phyloP scores from a whole-genome alignment of 306 rosid genomes.

The Citrullus mucosospermus region DNA sequence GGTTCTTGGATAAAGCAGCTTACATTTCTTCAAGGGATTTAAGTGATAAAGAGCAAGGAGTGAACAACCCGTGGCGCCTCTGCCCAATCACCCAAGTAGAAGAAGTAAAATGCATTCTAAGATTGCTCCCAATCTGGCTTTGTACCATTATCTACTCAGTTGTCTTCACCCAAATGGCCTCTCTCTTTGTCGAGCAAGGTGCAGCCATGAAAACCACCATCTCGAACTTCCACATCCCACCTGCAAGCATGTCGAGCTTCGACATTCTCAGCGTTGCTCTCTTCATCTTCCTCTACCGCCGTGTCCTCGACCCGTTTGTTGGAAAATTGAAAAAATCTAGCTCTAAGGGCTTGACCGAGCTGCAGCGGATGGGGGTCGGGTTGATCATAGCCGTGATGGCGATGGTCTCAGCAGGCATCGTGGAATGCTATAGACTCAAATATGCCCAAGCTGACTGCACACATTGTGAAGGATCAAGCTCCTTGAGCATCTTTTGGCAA shows the following conservation, averaged over 20 bases:
- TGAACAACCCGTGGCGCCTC: slow-evolving; percentile 51
- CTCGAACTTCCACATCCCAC: slow-evolving; percentile 59
- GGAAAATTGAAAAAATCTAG: slow-evolving; percentile 49
- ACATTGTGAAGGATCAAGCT: slow-evolving; percentile 52
- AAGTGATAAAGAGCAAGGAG: slow-evolving; percentile 24
- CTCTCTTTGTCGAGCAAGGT: slow-evolving; percentile 94
- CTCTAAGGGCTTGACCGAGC: slow-evolving; percentile 64
- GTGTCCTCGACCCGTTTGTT: slow-evolving; percentile 67
- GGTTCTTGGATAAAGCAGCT: slow-evolving; percentile 95
- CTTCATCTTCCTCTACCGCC: slow-evolving; percentile 75
- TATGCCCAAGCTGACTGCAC: slow-evolving; percentile 51
- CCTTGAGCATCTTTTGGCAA: slow-evolving; percentile 91
- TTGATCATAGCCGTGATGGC: slow-evolving; percentile 82
- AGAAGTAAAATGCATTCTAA: slow-evolving; percentile 83
- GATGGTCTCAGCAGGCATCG: slow-evolving; percentile 83
- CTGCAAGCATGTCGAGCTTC: slow-evolving; percentile 95
- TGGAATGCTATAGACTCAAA: slow-evolving; percentile 74
- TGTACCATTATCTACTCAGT: slow-evolving; percentile 91
- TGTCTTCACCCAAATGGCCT: slow-evolving; percentile 94
- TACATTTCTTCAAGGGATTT: slow-evolving; percentile 59
- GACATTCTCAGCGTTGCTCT: slow-evolving; percentile 74
- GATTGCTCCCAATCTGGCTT: slow-evolving; percentile 89
- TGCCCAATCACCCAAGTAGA: slow-evolving; percentile 81
- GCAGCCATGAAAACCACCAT: slow-evolving; percentile 78
- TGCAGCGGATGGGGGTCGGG: slow-evolving; percentile 91